Evolutionary conservation across 2,329 filamentous ascomycete species (phyloP).

Genomic region (Neofusicoccum cordaticola): DNA sequence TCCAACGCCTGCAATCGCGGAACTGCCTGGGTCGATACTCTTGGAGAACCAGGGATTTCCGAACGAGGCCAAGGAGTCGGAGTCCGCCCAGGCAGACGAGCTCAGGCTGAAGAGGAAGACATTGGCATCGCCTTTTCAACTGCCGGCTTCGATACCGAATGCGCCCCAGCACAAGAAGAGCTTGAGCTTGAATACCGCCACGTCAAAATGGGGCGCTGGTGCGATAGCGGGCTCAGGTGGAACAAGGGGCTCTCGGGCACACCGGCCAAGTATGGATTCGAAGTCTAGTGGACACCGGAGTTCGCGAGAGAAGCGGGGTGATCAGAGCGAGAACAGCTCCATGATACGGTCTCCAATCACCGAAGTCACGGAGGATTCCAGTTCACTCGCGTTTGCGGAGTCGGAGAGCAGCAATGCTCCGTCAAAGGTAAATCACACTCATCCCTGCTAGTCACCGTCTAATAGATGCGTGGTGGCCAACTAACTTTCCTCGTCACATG

Average conservation of each 20-base stretch:
- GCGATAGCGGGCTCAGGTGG: background rate
- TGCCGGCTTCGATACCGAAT: background rate
- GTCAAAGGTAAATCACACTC: slow-evolving; percentile 9
- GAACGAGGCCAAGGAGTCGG: slow-evolving; percentile 18
- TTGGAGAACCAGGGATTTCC: slow-evolving; percentile 33
- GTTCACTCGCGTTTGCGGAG: background rate
- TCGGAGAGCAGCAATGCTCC: slow-evolving; percentile 9
- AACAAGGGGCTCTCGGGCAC: background rate
- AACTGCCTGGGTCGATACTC: slow-evolving; percentile 22
- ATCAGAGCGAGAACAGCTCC: slow-evolving; percentile 11
- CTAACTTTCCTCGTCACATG: background rate
- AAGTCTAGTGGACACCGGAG: background rate
- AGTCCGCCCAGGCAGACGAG: background rate
- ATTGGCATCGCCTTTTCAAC: background rate
- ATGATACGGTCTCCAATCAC: slow-evolving; percentile 6
- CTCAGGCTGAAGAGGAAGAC: background rate
- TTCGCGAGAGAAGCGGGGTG: background rate
- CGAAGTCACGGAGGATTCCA: slow-evolving; percentile 5
- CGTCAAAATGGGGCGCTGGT: background rate
- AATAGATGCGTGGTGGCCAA: background rate
- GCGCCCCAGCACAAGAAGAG: background rate
- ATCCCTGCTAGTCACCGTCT: background rate
- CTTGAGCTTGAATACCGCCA: slow-evolving; percentile 8
- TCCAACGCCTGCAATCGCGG: slow-evolving; percentile 33
- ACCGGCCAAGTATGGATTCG: slow-evolving; percentile 4